Conservation (phyloP, 345 rosid genomes). For the Pelargonium nanum region DNA sequence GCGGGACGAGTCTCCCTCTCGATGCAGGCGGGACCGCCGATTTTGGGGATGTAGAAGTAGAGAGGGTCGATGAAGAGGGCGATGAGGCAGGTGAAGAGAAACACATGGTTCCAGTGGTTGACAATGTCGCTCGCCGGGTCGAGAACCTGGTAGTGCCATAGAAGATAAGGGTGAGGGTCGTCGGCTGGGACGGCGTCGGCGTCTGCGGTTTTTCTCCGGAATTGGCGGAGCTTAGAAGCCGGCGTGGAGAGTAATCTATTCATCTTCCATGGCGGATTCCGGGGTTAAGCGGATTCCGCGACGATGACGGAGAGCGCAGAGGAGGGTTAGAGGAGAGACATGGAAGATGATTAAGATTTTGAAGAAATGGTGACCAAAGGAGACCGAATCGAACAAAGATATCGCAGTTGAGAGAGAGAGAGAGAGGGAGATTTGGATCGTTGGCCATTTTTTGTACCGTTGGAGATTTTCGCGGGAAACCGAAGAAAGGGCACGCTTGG, state of each 20-base stretch:
- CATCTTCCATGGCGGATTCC: slow-evolving; percentile 25
- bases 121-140: slow-evolving; percentile 86
- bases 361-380: not conserved
- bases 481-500: slow-evolving; percentile 14
- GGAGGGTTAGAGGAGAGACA: not conserved
- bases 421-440: not conserved
- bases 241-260: slow-evolving; percentile 18
- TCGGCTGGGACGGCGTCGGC: slow-evolving; percentile 5
- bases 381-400: too few relatives aligned
- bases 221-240: slow-evolving; percentile 25
- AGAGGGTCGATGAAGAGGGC: slow-evolving; percentile 88
- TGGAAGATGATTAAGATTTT: not conserved
- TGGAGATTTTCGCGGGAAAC: slow-evolving; percentile 21
- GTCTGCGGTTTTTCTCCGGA: slow-evolving; percentile 15
- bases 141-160: slow-evolving; percentile 79
- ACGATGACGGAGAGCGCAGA: not conserved
- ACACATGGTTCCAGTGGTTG: slow-evolving; percentile 77
- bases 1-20: slow-evolving; percentile 35
- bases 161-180: slow-evolving; percentile 21
- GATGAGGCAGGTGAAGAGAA: slow-evolving; percentile 56
- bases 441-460: not conserved
- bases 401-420: too few relatives aligned
- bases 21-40: slow-evolving; percentile 49
- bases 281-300: slow-evolving; percentile 10
- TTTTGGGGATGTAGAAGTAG: slow-evolving; percentile 61